These are phyloP conservation scores for Fusarium bactridioides DNA, from an alignment of 2,329 filamentous ascomycete species.

Conservation along the genomic window DNA sequence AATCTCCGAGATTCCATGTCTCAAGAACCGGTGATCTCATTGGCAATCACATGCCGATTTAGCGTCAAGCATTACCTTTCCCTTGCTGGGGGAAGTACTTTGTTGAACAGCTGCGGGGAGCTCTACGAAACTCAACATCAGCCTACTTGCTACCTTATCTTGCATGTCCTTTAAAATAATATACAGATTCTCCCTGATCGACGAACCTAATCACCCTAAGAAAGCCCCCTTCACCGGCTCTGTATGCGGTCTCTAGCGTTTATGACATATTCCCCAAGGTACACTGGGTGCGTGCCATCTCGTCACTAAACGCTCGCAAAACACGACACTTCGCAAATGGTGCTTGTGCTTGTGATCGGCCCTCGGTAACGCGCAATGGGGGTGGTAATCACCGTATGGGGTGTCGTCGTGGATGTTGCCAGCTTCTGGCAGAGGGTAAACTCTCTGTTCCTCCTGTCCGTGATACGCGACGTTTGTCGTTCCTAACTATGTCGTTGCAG, in stretches of 20 bases:
- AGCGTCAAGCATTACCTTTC: conserved; percentile 18
- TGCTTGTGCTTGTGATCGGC: conserved; percentile 46
- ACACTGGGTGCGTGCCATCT: conserved; percentile 24
- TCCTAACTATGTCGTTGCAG: conserved; percentile 54
- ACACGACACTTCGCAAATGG: conserved; percentile 29
- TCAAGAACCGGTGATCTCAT: conserved; percentile 37
- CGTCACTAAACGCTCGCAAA: conserved; percentile 16
- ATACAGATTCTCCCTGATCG: neutral
- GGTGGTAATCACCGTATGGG: conserved; percentile 59
- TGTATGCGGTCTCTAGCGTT: conserved; percentile 18
- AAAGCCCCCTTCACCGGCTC: conserved; percentile 1
- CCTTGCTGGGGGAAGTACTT: conserved; percentile 9
- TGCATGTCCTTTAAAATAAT: conserved; percentile 18
- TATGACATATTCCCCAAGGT: conserved; percentile 30
- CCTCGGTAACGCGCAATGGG: conserved; percentile 52
- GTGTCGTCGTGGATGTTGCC: conserved; percentile 67
- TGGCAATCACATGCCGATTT: conserved; percentile 44
- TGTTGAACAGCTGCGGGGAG: conserved; percentile 38
- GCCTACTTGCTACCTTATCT: conserved; percentile 1
- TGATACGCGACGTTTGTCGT: conserved; percentile 4
- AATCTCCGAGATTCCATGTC: conserved; percentile 19
- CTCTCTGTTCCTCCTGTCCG: conserved; percentile 24
- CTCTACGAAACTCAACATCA: conserved; percentile 33
- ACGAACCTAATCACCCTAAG: neutral
- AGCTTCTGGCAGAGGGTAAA: conserved; percentile 69